Percentiles rank a stretch among this genome's conserved stretches.
Evolutionary conservation across 2,329 filamentous ascomycete species (phyloP).

Genomic region (Alternaria incomplexa): DNA sequence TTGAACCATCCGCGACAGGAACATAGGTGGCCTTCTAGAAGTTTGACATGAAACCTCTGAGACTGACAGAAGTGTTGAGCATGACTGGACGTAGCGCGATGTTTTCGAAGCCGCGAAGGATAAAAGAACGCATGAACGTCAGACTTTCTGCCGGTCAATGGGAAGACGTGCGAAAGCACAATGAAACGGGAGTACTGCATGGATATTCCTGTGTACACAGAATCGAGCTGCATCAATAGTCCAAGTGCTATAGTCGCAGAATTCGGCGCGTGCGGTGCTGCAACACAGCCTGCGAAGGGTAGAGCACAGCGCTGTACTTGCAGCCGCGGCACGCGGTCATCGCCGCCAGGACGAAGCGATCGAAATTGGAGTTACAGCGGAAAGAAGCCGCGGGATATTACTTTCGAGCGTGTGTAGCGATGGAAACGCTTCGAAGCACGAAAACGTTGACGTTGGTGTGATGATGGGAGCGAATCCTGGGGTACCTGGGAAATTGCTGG

Average conservation of each 20-base stretch:
- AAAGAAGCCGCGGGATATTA: background rate
- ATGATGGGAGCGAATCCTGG: background rate
- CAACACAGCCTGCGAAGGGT: background rate
- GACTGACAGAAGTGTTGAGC: slow-evolving; percentile 29
- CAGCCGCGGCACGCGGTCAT: background rate
- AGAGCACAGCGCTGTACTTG: background rate
- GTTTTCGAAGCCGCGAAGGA: slow-evolving; percentile 27
- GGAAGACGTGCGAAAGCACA: slow-evolving; percentile 17
- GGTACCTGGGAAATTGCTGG: slow-evolving; percentile 8
- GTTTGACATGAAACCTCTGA: slow-evolving; percentile 36
- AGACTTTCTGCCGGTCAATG: slow-evolving; percentile 17
- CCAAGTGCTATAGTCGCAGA: slow-evolving; percentile 8
- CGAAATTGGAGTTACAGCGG: background rate
- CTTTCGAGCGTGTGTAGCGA: slow-evolving; percentile 5
- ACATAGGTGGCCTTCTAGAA: slow-evolving; percentile 37
- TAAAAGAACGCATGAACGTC: slow-evolving; percentile 35
- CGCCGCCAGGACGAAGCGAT: background rate
- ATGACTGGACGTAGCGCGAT: slow-evolving; percentile 20
- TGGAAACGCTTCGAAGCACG: background rate
- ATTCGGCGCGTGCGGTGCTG: background rate
- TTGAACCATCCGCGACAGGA: slow-evolving; percentile 25
- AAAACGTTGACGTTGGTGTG: background rate
- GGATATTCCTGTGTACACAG: slow-evolving; percentile 14
- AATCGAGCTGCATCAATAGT: slow-evolving; percentile 15
- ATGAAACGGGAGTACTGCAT: slow-evolving; percentile 30